These are phyloP conservation scores for Acer saccharum DNA, from an alignment of 345 rosid species.

Conservation along the genomic window DNA sequence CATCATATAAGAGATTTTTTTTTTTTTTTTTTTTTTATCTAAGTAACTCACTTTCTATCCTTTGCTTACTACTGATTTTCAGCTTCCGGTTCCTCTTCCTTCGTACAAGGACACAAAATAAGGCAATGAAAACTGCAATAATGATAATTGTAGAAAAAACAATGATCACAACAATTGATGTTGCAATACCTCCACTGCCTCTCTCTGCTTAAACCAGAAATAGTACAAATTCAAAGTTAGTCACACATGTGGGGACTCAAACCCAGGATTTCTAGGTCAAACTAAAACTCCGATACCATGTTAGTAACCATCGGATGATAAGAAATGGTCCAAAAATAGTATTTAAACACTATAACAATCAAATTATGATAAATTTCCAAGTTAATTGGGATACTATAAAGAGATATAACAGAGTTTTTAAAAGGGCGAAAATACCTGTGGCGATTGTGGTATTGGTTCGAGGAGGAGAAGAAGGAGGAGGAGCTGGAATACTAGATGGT, in stretches of 20 bases:
- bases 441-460: too few relatives aligned
- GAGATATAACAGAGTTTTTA: not conserved
- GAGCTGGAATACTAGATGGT: not conserved
- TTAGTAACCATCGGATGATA: too few relatives aligned
- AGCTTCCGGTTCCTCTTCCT: not conserved
- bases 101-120: not conserved
- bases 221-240: not conserved
- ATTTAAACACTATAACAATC: too few relatives aligned
- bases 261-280: too few relatives aligned
- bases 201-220: not conserved
- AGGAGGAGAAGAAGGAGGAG: not conserved
- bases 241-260: too few relatives aligned
- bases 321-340: too few relatives aligned
- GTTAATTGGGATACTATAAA: not conserved
- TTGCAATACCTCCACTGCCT: not conserved
- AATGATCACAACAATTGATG: conserved; percentile 20
- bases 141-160: conserved; percentile 27
- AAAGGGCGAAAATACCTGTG: not conserved
- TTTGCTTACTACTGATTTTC: not conserved
- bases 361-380: too few relatives aligned
- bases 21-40: not conserved
- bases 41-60: not conserved
- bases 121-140: conserved; percentile 5
- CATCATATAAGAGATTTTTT: too few relatives aligned
- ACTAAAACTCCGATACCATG: too few relatives aligned